phyloP scores from a whole-genome alignment of 2,329 filamentous ascomycete genomes.

The Sporothrix euskadiensis region DNA sequence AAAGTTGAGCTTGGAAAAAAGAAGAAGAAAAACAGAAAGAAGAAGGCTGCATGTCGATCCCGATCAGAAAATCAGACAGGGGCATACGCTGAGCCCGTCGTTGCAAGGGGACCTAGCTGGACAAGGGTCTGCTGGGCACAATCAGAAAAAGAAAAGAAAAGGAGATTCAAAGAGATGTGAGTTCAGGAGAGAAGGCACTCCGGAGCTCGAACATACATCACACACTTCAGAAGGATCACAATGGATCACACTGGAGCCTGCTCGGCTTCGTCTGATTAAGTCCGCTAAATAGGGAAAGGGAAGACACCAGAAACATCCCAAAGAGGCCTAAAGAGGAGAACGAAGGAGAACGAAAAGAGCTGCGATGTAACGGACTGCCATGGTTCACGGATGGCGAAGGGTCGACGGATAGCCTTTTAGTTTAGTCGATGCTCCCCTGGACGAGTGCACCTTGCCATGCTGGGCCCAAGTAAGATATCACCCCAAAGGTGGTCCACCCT shows the following conservation, averaged over 20 bases:
- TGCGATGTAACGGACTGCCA: not conserved
- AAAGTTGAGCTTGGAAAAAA: not conserved
- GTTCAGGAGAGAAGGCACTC: not conserved
- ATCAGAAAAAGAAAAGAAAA: not conserved
- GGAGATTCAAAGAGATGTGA: not conserved
- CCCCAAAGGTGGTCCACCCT: not conserved
- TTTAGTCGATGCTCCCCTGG: not conserved
- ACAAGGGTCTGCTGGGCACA: not conserved
- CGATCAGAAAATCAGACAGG: not conserved
- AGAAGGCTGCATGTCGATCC: slow-evolving; percentile 6
- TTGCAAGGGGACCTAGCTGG: not conserved
- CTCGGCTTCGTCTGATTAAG: not conserved
- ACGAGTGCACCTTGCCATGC: not conserved
- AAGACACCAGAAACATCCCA: not conserved
- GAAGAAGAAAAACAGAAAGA: not conserved
- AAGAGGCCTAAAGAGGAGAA: not conserved
- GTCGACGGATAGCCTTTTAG: slow-evolving; percentile 3
- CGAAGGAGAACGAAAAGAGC: not conserved
- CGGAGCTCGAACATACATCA: too few species aligned
- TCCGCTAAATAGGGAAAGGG: not conserved
- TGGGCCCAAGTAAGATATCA: not conserved
- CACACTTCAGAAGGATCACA: not conserved
- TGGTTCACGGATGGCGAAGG: not conserved
- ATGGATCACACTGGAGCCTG: not conserved
- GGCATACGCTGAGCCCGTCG: not conserved